phyloP scores from a whole-genome alignment of 176 grass and related monocot genomes.

The Juncus inflexus region DNA sequence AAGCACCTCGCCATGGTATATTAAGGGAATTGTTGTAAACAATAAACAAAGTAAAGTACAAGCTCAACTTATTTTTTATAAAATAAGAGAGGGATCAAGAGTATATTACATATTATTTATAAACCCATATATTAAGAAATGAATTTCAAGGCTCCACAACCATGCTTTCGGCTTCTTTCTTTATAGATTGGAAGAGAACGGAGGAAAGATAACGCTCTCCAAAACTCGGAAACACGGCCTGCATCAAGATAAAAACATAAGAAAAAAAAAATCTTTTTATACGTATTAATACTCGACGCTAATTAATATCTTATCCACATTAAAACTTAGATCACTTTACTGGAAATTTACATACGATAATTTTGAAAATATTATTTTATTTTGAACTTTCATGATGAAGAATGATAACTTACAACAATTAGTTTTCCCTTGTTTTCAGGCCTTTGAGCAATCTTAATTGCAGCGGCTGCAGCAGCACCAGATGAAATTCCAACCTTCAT shows the following conservation, averaged over 20 bases:
- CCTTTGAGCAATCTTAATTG: slow-evolving; percentile 61
- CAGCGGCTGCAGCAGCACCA: slow-evolving; percentile 64
- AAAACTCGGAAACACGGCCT: slow-evolving; percentile 43
- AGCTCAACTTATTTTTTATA: too few relatives aligned
- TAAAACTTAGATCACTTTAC: too few relatives aligned
- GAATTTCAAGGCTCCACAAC: slow-evolving; percentile 26
- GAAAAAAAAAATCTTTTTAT: too few relatives aligned
- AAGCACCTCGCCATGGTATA: too few relatives aligned
- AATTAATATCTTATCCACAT: too few relatives aligned
- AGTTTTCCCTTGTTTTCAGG: slow-evolving; percentile 81
- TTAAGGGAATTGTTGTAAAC: too few relatives aligned
- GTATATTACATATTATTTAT: too few relatives aligned
- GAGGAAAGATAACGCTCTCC: slow-evolving; percentile 40
- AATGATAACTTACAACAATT: slow-evolving; percentile 68
- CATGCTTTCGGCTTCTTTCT: slow-evolving; percentile 35
- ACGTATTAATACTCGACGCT: too few relatives aligned
- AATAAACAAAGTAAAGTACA: too few relatives aligned
- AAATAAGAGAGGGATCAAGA: too few relatives aligned
- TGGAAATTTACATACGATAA: too few relatives aligned
- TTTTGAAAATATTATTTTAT: too few relatives aligned
- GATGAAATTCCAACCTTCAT: slow-evolving; percentile 89
- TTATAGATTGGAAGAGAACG: slow-evolving; percentile 27
- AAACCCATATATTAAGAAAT: neutral
- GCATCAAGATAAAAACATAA: neutral
- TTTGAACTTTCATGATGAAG: neutral